Conservation (phyloP, 371 early-diverging fungal species). For the Circinella minor region DNA sequence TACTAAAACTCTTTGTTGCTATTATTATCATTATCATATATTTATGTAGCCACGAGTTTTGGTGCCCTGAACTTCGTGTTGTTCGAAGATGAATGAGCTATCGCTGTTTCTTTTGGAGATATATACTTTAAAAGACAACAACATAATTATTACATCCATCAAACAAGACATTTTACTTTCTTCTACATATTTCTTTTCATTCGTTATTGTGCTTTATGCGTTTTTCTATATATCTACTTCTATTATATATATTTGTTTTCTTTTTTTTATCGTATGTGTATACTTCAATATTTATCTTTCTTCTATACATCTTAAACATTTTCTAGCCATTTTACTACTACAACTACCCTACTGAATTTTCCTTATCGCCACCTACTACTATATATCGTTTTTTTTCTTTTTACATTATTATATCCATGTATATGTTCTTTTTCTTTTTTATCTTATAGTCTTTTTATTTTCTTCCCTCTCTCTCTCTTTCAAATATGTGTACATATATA, state of each 20-base stretch:
- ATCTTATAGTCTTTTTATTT: background rate
- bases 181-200: background rate
- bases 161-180: background rate
- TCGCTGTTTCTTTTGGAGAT: too few species aligned
- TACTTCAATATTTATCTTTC: background rate
- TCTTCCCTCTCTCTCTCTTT: background rate
- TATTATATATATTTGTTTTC: background rate
- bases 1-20: too few species aligned
- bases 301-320: background rate
- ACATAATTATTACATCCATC: background rate
- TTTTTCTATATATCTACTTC: background rate
- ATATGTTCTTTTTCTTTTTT: constrained; percentile 9
- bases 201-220: constrained; percentile 9
- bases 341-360: background rate
- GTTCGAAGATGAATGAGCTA: background rate
- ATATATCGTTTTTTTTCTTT: background rate
- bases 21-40: background rate
- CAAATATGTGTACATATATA: background rate
- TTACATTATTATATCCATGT: background rate
- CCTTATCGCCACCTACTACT: background rate
- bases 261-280: constrained; percentile 11
- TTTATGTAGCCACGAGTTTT: constrained; percentile 8
- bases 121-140: too few species aligned
- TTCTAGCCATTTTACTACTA: background rate
- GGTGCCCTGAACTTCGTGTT: background rate